These are phyloP conservation scores for Chara braunii DNA, from an alignment of 139 green algal genomes.

Conservation along the genomic window DNA sequence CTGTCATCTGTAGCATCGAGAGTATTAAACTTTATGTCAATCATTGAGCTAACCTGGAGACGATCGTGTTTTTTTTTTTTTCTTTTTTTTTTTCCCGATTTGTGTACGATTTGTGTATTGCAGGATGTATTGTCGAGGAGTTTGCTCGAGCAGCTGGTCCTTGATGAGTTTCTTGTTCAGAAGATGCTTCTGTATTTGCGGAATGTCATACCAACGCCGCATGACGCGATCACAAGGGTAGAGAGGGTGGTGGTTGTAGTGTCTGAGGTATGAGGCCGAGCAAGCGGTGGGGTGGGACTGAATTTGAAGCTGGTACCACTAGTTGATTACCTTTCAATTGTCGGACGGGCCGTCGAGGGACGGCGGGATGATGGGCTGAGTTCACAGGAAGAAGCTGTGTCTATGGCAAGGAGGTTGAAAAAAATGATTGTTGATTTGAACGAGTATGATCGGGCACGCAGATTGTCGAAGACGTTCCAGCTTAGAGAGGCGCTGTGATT, in stretches of 20 bases:
- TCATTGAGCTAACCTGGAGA: no score
- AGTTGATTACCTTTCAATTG: slow-evolving; percentile 9
- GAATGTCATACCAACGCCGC: not conserved
- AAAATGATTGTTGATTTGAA: slow-evolving; percentile 25
- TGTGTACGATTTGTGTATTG: no score
- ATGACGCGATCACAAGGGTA: slow-evolving; percentile 11
- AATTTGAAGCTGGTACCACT: slow-evolving; percentile 17
- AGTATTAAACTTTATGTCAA: no score
- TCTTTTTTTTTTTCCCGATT: no score
- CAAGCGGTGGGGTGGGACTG: not conserved
- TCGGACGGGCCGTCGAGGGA: slow-evolving; percentile 9
- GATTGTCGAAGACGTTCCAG: slow-evolving; percentile 4
- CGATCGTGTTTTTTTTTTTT: no score
- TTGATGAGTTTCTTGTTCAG: slow-evolving; percentile 9
- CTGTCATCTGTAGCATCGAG: no score
- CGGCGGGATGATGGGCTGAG: not conserved
- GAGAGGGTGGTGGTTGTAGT: slow-evolving; percentile 23
- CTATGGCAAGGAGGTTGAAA: slow-evolving; percentile 16
- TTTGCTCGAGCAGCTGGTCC: slow-evolving; percentile 15
- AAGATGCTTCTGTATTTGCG: slow-evolving; percentile 29
- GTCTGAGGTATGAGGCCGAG: not conserved
- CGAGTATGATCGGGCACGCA: slow-evolving; percentile 22
- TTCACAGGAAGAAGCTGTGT: slow-evolving; percentile 7
- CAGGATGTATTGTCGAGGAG: slow-evolving; percentile 13
- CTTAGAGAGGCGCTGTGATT: slow-evolving; percentile 27